Conservation (phyloP, 148 eudicot species). For the Dysphania ambrosioides region DNA sequence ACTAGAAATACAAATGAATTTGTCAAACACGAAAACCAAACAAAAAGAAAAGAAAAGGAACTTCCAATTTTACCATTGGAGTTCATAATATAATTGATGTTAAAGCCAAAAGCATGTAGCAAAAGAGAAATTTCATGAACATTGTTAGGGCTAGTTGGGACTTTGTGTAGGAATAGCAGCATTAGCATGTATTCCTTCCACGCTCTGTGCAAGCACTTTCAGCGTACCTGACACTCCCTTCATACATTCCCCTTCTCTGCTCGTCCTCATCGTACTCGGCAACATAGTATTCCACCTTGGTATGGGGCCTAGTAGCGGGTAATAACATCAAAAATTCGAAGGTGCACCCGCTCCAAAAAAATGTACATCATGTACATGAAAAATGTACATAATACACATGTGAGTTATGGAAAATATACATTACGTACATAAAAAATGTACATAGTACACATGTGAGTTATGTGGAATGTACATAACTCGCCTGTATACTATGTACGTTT, state of each 20-base stretch:
- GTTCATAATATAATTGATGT: background rate
- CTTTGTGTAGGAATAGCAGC: slow-evolving; percentile 17
- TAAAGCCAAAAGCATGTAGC: background rate
- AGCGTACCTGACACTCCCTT: slow-evolving; percentile 48
- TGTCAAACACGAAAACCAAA: background rate
- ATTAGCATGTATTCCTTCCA: slow-evolving; percentile 24
- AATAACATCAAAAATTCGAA: no score
- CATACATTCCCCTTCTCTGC: slow-evolving; percentile 46
- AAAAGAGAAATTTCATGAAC: slow-evolving; percentile 2
- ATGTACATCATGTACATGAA: no score
- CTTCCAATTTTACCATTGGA: background rate
- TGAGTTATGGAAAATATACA: no score
- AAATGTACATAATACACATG: no score
- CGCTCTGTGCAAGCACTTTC: slow-evolving; percentile 41
- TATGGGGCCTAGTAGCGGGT: no score
- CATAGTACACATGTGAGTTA: no score
- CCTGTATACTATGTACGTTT: no score
- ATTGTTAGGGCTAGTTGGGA: slow-evolving; percentile 6
- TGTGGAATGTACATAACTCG: no score
- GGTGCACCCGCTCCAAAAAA: no score
- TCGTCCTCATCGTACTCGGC: slow-evolving; percentile 47
- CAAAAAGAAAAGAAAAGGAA: background rate
- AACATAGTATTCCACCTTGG: slow-evolving; percentile 35
- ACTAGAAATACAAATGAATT: background rate
- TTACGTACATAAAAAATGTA: no score